A percentile compares a stretch with the other conserved stretches of the same genome.
These are phyloP conservation scores for Trichoderma gracile DNA, from an alignment of 2,329 filamentous ascomycete genomes.

Conservation along the genomic window DNA sequence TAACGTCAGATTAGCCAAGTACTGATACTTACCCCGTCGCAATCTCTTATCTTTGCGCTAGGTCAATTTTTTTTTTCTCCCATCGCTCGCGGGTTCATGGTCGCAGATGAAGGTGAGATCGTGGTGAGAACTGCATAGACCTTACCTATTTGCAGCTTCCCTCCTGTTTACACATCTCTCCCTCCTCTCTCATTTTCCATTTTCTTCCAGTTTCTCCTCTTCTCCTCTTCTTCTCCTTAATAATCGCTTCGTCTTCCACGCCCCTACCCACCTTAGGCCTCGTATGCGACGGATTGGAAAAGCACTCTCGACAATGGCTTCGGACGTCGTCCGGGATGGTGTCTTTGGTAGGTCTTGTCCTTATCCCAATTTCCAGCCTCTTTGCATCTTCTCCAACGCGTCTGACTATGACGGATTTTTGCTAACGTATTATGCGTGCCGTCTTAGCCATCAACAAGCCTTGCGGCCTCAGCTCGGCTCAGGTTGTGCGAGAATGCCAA, in stretches of 20 bases:
- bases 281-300: constrained; percentile 38
- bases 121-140: constrained; percentile 45
- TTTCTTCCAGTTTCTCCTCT: not conserved
- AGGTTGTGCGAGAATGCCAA: constrained; percentile 87
- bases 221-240: not conserved
- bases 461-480: constrained; percentile 79
- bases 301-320: constrained; percentile 52
- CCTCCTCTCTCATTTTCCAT: too few relatives aligned
- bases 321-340: constrained; percentile 55
- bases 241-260: constrained; percentile 50
- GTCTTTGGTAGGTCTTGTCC: constrained; percentile 53
- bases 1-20: not conserved
- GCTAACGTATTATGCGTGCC: constrained; percentile 18
- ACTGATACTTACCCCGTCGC: not conserved
- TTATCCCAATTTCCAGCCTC: not conserved
- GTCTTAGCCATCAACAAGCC: constrained; percentile 87
- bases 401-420: not conserved
- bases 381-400: not conserved
- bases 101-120: constrained; percentile 55
- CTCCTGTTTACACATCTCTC: not conserved
- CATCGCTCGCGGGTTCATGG: constrained; percentile 47
- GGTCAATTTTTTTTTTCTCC: constrained; percentile 19
- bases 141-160: constrained; percentile 6
- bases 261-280: constrained; percentile 57
- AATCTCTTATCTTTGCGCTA: constrained; percentile 19